A percentile compares a stretch with the other conserved stretches of the same genome.
These are phyloP conservation scores for Cordyceps cateniannulata DNA, from an alignment of 2,329 filamentous ascomycete species.

Conservation along the genomic window DNA sequence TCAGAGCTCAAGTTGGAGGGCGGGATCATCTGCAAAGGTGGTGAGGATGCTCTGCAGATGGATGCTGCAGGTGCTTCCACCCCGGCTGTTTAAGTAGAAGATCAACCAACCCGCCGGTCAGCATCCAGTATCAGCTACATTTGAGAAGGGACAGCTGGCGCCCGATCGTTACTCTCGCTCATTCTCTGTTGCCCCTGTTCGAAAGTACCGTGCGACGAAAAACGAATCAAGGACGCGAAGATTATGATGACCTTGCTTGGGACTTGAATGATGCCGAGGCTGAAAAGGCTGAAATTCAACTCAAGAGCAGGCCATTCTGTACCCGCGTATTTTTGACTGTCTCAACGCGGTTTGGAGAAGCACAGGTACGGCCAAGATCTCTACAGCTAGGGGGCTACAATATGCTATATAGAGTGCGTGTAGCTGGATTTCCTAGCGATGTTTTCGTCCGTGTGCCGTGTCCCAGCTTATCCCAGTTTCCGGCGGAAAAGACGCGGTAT, in stretches of 20 bases:
- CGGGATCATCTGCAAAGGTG: no score
- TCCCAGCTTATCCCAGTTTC: slow-evolving; percentile 15
- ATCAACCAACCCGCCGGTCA: no score
- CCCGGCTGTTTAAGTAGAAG: no score
- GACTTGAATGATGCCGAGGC: neutral
- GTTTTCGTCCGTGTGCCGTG: slow-evolving; percentile 14
- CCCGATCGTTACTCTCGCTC: no score
- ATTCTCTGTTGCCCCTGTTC: no score
- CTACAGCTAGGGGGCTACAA: slow-evolving; percentile 18
- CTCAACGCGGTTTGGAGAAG: neutral
- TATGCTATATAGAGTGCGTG: slow-evolving; percentile 13
- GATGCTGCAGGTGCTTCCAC: no score
- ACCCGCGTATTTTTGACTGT: neutral
- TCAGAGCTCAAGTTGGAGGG: no score
- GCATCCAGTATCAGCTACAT: no score
- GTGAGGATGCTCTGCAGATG: no score
- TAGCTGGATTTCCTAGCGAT: slow-evolving; percentile 10
- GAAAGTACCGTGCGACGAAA: no score
- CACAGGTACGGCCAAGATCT: neutral
- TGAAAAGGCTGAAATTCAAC: neutral
- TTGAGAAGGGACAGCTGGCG: no score
- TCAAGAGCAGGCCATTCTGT: neutral
- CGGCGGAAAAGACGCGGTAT: slow-evolving; percentile 14
- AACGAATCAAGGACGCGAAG: neutral
- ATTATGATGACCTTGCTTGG: neutral